Conservation (phyloP, 2,329 filamentous ascomycete species). For the Metarhizium robertsii region DNA sequence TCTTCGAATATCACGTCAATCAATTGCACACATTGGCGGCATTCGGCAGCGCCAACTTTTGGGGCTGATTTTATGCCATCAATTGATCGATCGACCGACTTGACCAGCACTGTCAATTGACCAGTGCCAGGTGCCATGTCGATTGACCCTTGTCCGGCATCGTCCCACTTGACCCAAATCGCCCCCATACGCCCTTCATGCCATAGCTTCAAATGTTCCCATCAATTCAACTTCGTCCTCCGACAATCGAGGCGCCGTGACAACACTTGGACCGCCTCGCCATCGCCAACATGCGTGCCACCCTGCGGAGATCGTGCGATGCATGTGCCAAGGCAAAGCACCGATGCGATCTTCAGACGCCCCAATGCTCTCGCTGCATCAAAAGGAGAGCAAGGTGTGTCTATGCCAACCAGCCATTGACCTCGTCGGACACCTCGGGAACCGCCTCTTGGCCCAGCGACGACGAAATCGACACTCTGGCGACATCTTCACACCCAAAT, state of each 20-base stretch:
- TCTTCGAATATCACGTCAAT: no score
- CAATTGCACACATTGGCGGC: no score
- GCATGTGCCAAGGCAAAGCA: conserved; percentile 47
- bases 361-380: conserved; percentile 44
- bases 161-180: no score
- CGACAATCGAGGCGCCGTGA: background rate
- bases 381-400: conserved; percentile 37
- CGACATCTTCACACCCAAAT: background rate
- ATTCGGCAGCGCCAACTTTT: no score
- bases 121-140: no score
- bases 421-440: conserved; percentile 10
- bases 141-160: background rate
- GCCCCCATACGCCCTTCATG: background rate
- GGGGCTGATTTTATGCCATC: no score
- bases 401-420: conserved; percentile 45
- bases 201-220: no score
- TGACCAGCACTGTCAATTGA: no score
- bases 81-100: no score
- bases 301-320: conserved; percentile 47
- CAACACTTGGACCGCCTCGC: background rate
- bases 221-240: background rate
- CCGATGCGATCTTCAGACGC: conserved; percentile 44
- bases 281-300: conserved; percentile 34
- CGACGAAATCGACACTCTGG: background rate
- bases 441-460: conserved; percentile 1